phyloP scores from a whole-genome alignment of 1,284 basidiomycete species.

The Ganoderma leucocontextum region DNA sequence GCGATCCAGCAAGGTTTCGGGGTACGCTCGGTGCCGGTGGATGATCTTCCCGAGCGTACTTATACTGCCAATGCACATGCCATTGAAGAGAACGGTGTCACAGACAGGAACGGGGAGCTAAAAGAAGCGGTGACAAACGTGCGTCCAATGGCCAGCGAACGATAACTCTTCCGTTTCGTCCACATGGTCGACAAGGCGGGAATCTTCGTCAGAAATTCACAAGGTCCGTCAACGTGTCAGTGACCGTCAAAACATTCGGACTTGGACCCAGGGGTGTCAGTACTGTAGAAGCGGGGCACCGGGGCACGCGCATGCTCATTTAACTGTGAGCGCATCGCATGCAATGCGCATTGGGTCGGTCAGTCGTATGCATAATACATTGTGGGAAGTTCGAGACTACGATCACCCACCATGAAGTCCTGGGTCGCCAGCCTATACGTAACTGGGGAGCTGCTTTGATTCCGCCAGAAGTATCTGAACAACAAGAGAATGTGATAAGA shows the following conservation, averaged over 20 bases:
- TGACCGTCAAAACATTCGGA: neutral
- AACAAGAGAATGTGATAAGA: neutral
- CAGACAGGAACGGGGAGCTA: neutral
- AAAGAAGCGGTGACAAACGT: slow-evolving; percentile 17
- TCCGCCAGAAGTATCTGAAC: neutral
- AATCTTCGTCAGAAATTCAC: slow-evolving; percentile 15
- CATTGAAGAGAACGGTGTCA: neutral
- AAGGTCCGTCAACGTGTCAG: slow-evolving; percentile 22
- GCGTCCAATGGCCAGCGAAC: slow-evolving; percentile 11
- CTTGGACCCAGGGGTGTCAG: neutral
- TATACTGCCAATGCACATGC: neutral
- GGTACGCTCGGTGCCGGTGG: neutral
- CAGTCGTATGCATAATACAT: neutral
- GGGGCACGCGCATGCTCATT: neutral
- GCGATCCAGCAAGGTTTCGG: neutral
- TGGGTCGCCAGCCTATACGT: neutral
- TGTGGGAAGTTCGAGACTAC: neutral
- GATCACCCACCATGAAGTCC: neutral
- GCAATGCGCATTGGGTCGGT: neutral
- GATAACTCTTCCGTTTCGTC: neutral
- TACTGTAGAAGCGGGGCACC: neutral
- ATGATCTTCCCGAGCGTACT: neutral
- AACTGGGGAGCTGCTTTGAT: neutral
- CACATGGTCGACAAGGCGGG: slow-evolving; percentile 19
- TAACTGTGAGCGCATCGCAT: neutral